Conservation (phyloP, 768 basidiomycete genomes). For the Phylloporus sp. region DNA sequence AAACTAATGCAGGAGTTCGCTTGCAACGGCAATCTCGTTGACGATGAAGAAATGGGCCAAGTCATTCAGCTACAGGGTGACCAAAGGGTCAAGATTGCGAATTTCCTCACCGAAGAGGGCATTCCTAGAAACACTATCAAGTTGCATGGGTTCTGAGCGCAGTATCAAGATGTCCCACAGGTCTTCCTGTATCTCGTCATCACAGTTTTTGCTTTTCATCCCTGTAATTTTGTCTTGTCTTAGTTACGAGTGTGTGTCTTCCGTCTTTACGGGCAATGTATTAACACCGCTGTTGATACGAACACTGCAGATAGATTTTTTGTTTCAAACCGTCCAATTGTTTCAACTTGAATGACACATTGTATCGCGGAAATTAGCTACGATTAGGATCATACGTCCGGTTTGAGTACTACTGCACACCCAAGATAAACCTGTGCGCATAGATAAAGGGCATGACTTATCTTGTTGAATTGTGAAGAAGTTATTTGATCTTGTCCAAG, state of each 20-base stretch:
- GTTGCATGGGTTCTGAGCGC: conserved; percentile 77
- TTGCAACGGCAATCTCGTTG: conserved; percentile 95
- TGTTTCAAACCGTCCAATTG: conserved; percentile 5
- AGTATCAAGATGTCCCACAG: conserved; percentile 2
- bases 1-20: conserved; percentile 74
- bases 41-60: conserved; percentile 93
- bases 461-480: conserved; percentile 3
- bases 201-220: conserved; percentile 12
- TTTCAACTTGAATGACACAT: conserved; percentile 1
- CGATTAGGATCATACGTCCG: background rate
- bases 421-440: conserved; percentile 9
- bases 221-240: conserved; percentile 20
- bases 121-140: conserved; percentile 77
- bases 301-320: conserved; percentile 23
- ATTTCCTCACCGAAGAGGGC: conserved; percentile 82
- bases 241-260: conserved; percentile 14
- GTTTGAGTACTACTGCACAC: background rate
- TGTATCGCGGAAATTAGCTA: background rate
- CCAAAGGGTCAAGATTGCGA: conserved; percentile 86
- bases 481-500: conserved; percentile 90
- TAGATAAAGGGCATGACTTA: conserved; percentile 14
- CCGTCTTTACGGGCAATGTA: conserved; percentile 24
- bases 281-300: conserved; percentile 25
- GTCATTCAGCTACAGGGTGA: conserved; percentile 99
- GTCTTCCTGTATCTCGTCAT: conserved; percentile 3